Conservation (phyloP, 495 filamentous ascomycete genomes). For the Penicillium malachiteum region DNA sequence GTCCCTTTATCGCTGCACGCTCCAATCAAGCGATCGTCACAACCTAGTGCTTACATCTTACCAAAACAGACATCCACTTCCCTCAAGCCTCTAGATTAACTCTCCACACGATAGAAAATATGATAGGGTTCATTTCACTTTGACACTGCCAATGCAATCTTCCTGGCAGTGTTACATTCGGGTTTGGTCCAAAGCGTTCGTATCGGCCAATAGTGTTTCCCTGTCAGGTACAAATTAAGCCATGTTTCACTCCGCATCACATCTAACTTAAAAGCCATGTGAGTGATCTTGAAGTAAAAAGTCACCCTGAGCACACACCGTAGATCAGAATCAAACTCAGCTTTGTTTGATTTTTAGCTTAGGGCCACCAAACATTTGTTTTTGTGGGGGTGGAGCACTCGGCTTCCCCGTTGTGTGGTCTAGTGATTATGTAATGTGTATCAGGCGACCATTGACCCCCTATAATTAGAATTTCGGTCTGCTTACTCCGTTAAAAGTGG, state of each 20-base stretch:
- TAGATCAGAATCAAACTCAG: background rate
- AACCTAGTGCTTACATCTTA: too few species aligned
- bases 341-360: background rate
- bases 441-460: background rate
- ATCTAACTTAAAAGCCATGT: background rate
- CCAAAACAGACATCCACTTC: too few species aligned
- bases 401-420: too few species aligned
- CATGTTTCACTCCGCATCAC: background rate
- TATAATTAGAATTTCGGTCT: background rate
- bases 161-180: slow-evolving; percentile 2
- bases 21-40: too few species aligned
- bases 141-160: background rate
- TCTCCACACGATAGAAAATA: background rate
- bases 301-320: background rate
- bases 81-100: background rate
- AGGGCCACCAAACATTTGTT: background rate
- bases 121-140: background rate
- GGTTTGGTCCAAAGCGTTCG: background rate
- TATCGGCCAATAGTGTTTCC: background rate
- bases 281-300: background rate
- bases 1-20: too few species aligned
- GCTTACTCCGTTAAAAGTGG: background rate
- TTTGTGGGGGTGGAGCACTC: background rate
- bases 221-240: background rate
- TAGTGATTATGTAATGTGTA: background rate